Percentiles rank a stretch among this genome's conserved stretches.
phyloP scores from a whole-genome alignment of 345 rosid genomes.

The Salix arbutifolia region DNA sequence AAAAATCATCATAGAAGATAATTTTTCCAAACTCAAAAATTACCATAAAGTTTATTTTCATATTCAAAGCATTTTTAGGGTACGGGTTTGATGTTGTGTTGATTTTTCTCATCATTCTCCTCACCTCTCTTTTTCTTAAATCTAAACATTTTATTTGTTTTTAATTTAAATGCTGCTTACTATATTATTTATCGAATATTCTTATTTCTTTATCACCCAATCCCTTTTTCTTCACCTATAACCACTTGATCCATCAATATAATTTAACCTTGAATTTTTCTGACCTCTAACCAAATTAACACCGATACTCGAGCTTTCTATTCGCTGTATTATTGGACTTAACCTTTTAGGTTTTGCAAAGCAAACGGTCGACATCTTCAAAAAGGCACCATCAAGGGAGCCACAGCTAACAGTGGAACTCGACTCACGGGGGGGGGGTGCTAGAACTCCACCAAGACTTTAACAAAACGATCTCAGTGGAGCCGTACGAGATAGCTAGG shows the following conservation, averaged over 20 bases:
- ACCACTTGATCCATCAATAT: not conserved
- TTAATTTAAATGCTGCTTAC: too few species aligned
- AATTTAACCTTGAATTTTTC: not conserved
- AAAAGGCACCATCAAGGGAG: not conserved
- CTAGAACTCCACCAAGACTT: not conserved
- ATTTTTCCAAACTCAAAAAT: too few species aligned
- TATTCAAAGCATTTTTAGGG: too few species aligned
- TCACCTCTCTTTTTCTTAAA: not conserved
- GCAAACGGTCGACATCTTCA: not conserved
- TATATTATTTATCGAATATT: too few species aligned
- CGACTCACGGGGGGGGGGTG: too few species aligned
- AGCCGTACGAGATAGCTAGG: not conserved
- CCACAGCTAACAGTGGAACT: not conserved
- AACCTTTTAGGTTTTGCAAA: not conserved
- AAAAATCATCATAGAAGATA: too few species aligned
- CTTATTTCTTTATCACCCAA: not conserved
- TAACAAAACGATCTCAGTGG: not conserved
- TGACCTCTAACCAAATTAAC: not conserved
- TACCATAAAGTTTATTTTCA: too few species aligned
- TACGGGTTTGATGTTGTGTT: not conserved
- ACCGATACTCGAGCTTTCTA: not conserved
- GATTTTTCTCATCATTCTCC: not conserved
- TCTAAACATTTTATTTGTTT: not conserved
- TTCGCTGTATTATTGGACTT: not conserved
- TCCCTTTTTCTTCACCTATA: not conserved